Base-by-base conservation (phyloP, 768 basidiomycete species). In the Mycena indigotica region DNA sequence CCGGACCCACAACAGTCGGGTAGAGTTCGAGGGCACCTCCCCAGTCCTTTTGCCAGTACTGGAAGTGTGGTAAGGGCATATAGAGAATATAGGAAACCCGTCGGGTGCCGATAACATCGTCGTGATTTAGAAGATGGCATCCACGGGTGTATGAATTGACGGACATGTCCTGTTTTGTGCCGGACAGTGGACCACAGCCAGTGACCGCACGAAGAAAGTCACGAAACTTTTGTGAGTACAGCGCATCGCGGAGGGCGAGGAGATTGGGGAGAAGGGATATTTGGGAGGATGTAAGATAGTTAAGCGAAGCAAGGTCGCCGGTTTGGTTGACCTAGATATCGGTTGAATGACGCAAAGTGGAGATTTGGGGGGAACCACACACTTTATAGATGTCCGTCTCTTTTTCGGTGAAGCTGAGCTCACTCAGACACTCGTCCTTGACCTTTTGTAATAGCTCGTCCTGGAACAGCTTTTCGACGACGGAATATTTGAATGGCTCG, bases 371-470 rank as follows among this genome's bases (percentile, higher is more conserved):
- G 54, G n/a, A n/a, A n/a, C n/a, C n/a, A 49, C 76, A 57, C 58
- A 90, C 92, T 86, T 92, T 94, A 84, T 98, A 98, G 63, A 98
- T 98, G 69, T 98, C 96, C 2, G 96, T 98, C 79, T 98, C 92
- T 75, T 97, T 98, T 76, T 94, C 88, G 3, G 89, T 83, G 70
- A 95, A 94, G 70, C 80, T 87, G 59, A 95, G 81, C 67, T 93
- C 84, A 50, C 77, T 74, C 54, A 90, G 72, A 64, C 91, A 92
- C 71, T 95, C 93, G 65, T 93, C 88, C 74, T 91, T 89, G 58
- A 93, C 93, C 28, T 81, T 80, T 66, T 79, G 78, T 28, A 98
- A 79, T 25, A 98, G 80, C 5, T 88, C 88, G 63, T 95, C 88
- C 65, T 89, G 86, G 72, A 98, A 90, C 19, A 98, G 80, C 65